Base-by-base conservation (phyloP, 495 filamentous ascomycete genomes). In the Corynascus novoguineensis region DNA sequence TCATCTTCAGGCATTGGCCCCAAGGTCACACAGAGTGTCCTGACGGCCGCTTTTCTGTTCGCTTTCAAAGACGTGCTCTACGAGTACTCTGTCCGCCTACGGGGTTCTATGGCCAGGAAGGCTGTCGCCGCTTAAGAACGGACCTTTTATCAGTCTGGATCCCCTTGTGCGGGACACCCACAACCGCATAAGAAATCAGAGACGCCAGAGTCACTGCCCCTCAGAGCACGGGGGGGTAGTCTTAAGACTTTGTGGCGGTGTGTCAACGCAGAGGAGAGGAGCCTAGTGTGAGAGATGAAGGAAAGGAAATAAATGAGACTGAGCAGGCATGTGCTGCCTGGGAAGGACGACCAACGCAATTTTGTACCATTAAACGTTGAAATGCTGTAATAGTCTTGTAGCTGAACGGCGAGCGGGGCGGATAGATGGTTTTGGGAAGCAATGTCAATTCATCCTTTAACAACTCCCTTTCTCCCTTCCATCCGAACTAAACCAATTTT, bases 31-130 rank as follows among this genome's bases (percentile, higher is more conserved):
- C 93, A 98, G 75, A 96, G 90, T 71, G 93, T 96, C 9, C 81
- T 97, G 50, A 99, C 95, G 9, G 93, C 93, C 19, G 93, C 93
- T 19, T 93, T 96, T 71, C 77, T 99, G 53, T 99, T 99, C 68
- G 92, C 92, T 14, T 97, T 99, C 74, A 99, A 99, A 78, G 93
- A 99, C 73, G 89, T 77, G 40, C 72, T 83, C 17, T 83, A 83
- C 64, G 79, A 77, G 66, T 73, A 80, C 65, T 81, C 75, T 0
- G 67, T 83, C 49, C 68, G 67, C 49, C 68, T 83, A 15, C 65
- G 80, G 40, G 62, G 71, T 42, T 58, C 68, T 19, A 55, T 75
- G 28, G 66, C 77, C 14, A 72, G 65, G 53, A 77, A 70, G 61
- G 74, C 69, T 9, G 19, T 77, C 51, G 65, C 68, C 49, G 69